These are phyloP conservation scores for Coemansia sp. DNA, from an alignment of 192 early-diverging fungal genomes.

Conservation along the genomic window DNA sequence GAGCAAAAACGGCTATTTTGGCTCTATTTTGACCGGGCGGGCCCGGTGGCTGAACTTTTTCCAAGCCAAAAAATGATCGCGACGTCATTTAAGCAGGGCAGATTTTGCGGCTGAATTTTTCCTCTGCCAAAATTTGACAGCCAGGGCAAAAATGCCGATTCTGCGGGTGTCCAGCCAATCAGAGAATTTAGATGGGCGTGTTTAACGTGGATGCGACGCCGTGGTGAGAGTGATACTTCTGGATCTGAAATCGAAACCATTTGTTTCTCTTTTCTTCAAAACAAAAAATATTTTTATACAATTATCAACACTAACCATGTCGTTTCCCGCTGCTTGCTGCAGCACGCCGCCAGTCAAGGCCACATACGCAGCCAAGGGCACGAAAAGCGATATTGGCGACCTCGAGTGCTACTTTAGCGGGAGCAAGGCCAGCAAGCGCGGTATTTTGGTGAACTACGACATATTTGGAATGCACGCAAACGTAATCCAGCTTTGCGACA, in stretches of 20 bases:
- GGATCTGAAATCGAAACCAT: background rate
- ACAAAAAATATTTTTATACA: background rate
- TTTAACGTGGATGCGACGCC: too few species aligned
- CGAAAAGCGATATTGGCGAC: conserved; percentile 22
- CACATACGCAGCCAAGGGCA: conserved; percentile 50
- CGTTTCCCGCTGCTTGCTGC: conserved; percentile 55
- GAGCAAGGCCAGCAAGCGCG: conserved; percentile 54
- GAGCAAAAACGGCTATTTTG: too few species aligned
- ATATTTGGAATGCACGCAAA: conserved; percentile 66
- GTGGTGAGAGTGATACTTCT: too few species aligned
- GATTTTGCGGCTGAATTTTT: too few species aligned
- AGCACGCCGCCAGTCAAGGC: conserved; percentile 54
- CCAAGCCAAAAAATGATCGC: too few species aligned
- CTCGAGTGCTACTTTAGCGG: conserved; percentile 50
- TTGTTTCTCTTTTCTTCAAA: background rate
- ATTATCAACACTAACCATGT: conserved; percentile 22
- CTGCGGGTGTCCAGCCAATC: too few species aligned
- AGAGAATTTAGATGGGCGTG: too few species aligned
- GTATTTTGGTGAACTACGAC: conserved; percentile 68
- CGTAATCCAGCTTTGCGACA: conserved; percentile 64
- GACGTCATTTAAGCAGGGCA: too few species aligned
- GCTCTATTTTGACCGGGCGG: too few species aligned
- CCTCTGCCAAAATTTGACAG: too few species aligned
- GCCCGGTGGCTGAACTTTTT: too few species aligned
- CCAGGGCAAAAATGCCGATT: too few species aligned